Percentiles rank a stretch among this genome's conserved stretches.
Conservation (phyloP, 192 early-diverging fungal species). For the Backusella macrospora region DNA sequence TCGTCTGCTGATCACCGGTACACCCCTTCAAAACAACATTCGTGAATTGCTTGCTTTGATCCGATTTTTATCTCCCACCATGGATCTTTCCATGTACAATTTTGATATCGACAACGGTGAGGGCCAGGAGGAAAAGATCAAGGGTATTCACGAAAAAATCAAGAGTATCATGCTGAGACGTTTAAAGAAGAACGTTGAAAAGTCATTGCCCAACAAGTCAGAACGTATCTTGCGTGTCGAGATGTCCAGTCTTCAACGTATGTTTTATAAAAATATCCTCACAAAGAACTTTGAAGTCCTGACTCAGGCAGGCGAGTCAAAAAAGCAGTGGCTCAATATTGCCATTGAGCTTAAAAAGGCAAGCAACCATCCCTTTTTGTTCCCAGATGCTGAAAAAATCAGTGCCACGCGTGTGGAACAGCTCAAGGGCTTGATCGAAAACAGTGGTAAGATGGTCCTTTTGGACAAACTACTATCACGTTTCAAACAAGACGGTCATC, state of each 20-base stretch:
- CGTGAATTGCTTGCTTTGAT: slow-evolving; percentile 91
- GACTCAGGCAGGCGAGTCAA: slow-evolving; percentile 54
- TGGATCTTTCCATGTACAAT: slow-evolving; percentile 78
- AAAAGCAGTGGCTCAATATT: slow-evolving; percentile 90
- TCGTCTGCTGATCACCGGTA: slow-evolving; percentile 95
- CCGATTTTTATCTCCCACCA: slow-evolving; percentile 92
- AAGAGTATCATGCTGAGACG: slow-evolving; percentile 93
- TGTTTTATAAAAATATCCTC: slow-evolving; percentile 94
- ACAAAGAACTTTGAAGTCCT: slow-evolving; percentile 92
- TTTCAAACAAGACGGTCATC: slow-evolving; percentile 88
- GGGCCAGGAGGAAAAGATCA: slow-evolving; percentile 81
- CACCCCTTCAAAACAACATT: slow-evolving; percentile 97
- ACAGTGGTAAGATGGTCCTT: slow-evolving; percentile 98
- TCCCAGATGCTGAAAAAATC: slow-evolving; percentile 74
- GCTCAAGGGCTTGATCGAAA: slow-evolving; percentile 79
- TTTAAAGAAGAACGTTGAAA: slow-evolving; percentile 98
- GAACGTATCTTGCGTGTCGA: slow-evolving; percentile 96
- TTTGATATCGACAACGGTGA: slow-evolving; percentile 78
- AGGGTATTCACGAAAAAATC: slow-evolving; percentile 79
- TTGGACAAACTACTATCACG: slow-evolving; percentile 94
- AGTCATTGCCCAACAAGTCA: slow-evolving; percentile 92
- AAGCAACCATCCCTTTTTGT: slow-evolving; percentile 94
- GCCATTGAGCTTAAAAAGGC: slow-evolving; percentile 97
- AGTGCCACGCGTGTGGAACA: slow-evolving; percentile 68
- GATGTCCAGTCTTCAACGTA: slow-evolving; percentile 84